Evolutionary conservation across 495 filamentous ascomycete genomes (phyloP), one percentile per base, ranked within the genome.

Genomic region (Penicillium tannophilum): DNA sequence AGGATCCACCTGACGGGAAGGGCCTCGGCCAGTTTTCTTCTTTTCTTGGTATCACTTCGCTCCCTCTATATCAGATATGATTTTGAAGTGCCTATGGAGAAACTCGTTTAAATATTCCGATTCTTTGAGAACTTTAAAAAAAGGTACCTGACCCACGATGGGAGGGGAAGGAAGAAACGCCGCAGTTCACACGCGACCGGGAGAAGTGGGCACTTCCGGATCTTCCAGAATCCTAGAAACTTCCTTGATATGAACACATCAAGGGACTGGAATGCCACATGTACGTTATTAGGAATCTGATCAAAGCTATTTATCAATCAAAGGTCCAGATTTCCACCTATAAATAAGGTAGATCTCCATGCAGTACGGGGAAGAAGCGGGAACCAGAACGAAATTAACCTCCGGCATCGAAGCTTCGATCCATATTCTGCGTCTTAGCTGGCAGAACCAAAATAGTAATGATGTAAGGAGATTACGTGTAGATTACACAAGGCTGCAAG

Each of bases 1-100:
- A 41, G 62, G 63, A 54, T 56, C 64, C 63, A 67, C 64, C 59
- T 61, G 41, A 50, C 39, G 54, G 62, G 43, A 46, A 46, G 43
- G 46, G 63, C 63, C 65, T 65, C 60, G 65, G 63, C 63, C 61
- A 63, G 59, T 48, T 62, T 57, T 39, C 8, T 20, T 0, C 16
- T 17, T 41, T 41, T 52, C 4, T 52, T 52, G 2, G 3, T 16
- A 17, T 31, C 23, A 8, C 30, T 52, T 54, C 17, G 28, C 33
- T 16, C 30, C 10, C 16, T 49, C 26, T 31, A 30, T 20, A 30
- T 36, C 10, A 43, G 17, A 17, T 36, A 3, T 12, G 10, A 36
- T 36, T 14, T 3, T 36, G 33, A 11, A 7, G 28, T 28, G 28
- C 6, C 35, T 19, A 30, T 20, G 14, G 26, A 31, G 48, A 36